Base-by-base conservation (phyloP, 2,329 filamentous ascomycete genomes). In the Fusarium sp. region DNA sequence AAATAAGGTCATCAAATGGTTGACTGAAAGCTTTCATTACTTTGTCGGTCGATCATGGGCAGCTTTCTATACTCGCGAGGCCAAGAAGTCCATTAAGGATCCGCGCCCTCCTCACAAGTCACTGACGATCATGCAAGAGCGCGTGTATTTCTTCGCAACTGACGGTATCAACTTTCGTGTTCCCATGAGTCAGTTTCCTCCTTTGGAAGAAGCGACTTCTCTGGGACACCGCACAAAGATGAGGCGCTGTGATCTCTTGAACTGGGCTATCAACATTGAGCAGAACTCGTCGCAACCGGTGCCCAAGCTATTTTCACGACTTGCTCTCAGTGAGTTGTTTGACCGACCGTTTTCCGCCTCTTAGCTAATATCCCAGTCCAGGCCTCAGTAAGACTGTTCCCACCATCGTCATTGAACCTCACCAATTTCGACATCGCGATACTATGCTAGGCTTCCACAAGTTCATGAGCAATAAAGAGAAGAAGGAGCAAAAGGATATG, bases 401-500 rank as follows among this genome's bases (percentile, higher is more conserved):
- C 3, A 85, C 86, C 0, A 65, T 88, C 1, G 76, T 85, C 0
- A 81, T 92, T 3, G 79, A 86, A 11, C 78, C 76, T 1, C 30
- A 80, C 2, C 86, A 91, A 63, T 88, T 92, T 38, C 49, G 59
- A 12, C 70, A 73, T 37, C 75, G 62, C 6, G 60, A 68, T 1
- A 56, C 42, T 1, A 67, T 42, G 61, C 6, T 74, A 1, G 72
- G 72, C 13, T 56, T 59, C 19, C 61, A 64, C 1, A 81, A 85
- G n/a, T 84, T 87, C 2, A 92, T 92, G 90, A 92, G 90, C 63
- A 89, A 91, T 61, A 90, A 93, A 0, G 72, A 12, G 8, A 69
- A 9, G 8, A 73, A 2, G 10, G 16, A 37, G 7, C 68, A 77
- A 0, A 81, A 85, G 12, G 85, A 88, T 2, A 92, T 92, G 90